Evolutionary conservation across 164 flowering plant species (phyloP).

Genomic region (Cinnamomum chago): DNA sequence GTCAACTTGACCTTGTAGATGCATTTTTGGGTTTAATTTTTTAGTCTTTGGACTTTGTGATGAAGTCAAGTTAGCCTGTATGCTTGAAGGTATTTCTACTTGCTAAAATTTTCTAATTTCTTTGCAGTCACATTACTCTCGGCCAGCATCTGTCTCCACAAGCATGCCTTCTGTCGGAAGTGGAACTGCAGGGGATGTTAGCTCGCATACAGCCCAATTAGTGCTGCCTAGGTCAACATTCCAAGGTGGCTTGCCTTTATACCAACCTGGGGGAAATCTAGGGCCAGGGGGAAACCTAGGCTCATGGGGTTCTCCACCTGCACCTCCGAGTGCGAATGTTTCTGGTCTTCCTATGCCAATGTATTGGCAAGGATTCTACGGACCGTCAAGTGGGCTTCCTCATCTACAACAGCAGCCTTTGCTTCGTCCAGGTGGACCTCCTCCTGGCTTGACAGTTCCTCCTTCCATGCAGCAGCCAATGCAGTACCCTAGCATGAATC

Average conservation of each 20-base stretch:
- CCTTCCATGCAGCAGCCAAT: slow-evolving; percentile 67
- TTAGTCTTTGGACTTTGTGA: not conserved
- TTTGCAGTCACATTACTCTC: slow-evolving; percentile 86
- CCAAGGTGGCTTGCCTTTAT: slow-evolving; percentile 68
- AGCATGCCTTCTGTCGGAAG: slow-evolving; percentile 51
- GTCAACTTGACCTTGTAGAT: not conserved
- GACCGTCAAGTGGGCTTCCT: slow-evolving; percentile 62
- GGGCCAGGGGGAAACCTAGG: slow-evolving; percentile 65
- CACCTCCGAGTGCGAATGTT: slow-evolving; percentile 55
- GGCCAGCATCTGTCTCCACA: slow-evolving; percentile 44
- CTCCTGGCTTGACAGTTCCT: slow-evolving; percentile 67
- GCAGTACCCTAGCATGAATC: slow-evolving; percentile 57
- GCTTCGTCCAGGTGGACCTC: slow-evolving; percentile 45
- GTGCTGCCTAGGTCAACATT: slow-evolving; percentile 62
- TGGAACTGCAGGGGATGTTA: slow-evolving; percentile 46
- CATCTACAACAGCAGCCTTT: slow-evolving; percentile 67
- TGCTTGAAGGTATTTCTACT: not conserved
- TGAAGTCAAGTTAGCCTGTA: too few species aligned
- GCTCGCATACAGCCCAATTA: slow-evolving; percentile 44
- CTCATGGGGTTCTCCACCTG: slow-evolving; percentile 72
- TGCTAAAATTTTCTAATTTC: not conserved
- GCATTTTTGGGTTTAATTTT: not conserved
- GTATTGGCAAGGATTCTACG: slow-evolving; percentile 91
- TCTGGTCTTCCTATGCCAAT: slow-evolving; percentile 65
- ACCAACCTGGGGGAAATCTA: slow-evolving; percentile 69